A percentile compares a stretch with the other conserved stretches of the same genome.
phyloP scores from a whole-genome alignment of 495 filamentous ascomycete genomes.

The Xylaria castorea region DNA sequence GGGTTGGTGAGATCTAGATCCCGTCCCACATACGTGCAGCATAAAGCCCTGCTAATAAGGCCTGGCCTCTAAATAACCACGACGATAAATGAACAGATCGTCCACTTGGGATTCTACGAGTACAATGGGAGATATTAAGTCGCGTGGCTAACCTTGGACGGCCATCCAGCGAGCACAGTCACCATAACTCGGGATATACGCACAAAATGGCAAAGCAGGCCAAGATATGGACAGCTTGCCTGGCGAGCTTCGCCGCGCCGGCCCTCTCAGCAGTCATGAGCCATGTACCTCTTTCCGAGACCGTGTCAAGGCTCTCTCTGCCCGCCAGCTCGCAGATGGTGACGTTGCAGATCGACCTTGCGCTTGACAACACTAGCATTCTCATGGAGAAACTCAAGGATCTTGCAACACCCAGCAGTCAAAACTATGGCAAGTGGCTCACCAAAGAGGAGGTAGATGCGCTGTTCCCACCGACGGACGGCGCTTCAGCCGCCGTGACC shows the following conservation, averaged over 20 bases:
- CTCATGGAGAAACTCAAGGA: slow-evolving; percentile 55
- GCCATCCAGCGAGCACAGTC: not conserved
- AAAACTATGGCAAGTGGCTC: slow-evolving; percentile 60
- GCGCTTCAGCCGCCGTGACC: slow-evolving; percentile 42
- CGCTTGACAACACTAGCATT: slow-evolving; percentile 47
- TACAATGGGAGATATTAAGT: not conserved
- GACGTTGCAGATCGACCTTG: slow-evolving; percentile 43
- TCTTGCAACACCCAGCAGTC: slow-evolving; percentile 60
- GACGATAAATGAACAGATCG: not conserved
- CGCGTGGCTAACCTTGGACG: not conserved
- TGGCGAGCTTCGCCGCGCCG: not conserved
- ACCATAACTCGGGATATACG: not conserved
- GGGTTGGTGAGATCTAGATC: slow-evolving; percentile 10
- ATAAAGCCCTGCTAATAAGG: not conserved
- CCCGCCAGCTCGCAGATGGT: slow-evolving; percentile 30
- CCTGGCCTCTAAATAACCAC: not conserved
- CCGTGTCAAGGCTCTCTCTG: not conserved
- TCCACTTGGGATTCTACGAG: not conserved
- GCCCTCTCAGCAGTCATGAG: slow-evolving; percentile 12
- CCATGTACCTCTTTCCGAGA: slow-evolving; percentile 11
- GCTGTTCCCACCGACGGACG: slow-evolving; percentile 51
- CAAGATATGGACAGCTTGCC: not conserved
- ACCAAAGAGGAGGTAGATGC: slow-evolving; percentile 53
- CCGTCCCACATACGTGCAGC: not conserved
- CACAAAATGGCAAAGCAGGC: slow-evolving; percentile 1